Evolutionary conservation across 2,329 filamentous ascomycete genomes (phyloP).

Genomic region (Colletotrichum agaves): DNA sequence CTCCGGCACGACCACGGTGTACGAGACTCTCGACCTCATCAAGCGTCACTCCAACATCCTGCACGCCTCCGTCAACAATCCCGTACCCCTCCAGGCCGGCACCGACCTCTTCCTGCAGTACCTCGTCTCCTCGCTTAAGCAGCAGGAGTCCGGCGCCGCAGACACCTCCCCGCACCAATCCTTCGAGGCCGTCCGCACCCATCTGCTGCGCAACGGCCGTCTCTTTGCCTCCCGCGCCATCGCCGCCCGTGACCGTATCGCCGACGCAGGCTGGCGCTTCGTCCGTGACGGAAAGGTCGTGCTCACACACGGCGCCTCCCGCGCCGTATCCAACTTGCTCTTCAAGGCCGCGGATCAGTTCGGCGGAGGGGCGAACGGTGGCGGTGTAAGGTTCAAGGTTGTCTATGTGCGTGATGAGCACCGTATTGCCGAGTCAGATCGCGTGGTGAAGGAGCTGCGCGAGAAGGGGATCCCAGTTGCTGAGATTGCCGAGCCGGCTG

Average conservation of each 20-base stretch:
- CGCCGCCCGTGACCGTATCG: constrained; percentile 85
- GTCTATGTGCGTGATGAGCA: constrained; percentile 78
- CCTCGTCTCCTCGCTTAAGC: constrained; percentile 78
- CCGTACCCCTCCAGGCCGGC: constrained; percentile 90
- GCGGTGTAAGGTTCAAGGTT: constrained; percentile 78
- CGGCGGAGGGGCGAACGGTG: constrained; percentile 62
- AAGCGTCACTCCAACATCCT: constrained; percentile 80
- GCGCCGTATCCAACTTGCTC: constrained; percentile 84
- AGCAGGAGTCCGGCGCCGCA: constrained; percentile 53
- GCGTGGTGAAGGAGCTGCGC: constrained; percentile 77
- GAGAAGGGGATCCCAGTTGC: constrained; percentile 83
- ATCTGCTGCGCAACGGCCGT: constrained; percentile 86
- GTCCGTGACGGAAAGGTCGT: constrained; percentile 82
- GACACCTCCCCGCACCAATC: constrained; percentile 49
- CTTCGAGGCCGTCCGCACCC: constrained; percentile 85
- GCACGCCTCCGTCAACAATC: constrained; percentile 83
- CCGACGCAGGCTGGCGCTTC: constrained; percentile 80
- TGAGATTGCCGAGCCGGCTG: constrained; percentile 64
- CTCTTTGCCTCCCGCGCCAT: constrained; percentile 90
- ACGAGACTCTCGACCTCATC: constrained; percentile 90
- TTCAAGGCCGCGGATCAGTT: constrained; percentile 75
- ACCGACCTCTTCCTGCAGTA: constrained; percentile 97
- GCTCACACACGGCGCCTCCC: constrained; percentile 89
- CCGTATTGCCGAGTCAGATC: constrained; percentile 69
- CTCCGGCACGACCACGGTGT: constrained; percentile 85